Evolutionary conservation across 306 rosid genomes (phyloP).

Genomic region (Hylodesmum podocarpum): DNA sequence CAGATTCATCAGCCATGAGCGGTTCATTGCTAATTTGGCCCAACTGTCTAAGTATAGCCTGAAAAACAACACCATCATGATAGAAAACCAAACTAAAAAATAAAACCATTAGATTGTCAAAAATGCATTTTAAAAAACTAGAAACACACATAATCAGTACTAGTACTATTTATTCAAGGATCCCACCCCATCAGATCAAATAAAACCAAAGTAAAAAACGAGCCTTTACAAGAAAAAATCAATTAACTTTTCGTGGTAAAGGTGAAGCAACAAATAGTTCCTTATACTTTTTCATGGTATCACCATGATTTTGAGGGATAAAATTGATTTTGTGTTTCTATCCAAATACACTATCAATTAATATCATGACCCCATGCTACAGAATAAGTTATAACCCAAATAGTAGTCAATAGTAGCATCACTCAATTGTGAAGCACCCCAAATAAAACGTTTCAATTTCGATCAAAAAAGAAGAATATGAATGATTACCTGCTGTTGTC

Average conservation of each 20-base stretch:
- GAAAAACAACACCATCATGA: constrained; percentile 37
- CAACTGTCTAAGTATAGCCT: constrained; percentile 83
- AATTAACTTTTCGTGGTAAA: too few relatives aligned
- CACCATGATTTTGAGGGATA: too few relatives aligned
- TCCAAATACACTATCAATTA: too few relatives aligned
- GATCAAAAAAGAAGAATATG: not conserved
- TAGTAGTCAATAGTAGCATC: not conserved
- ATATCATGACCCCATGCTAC: not conserved
- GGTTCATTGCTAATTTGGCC: constrained; percentile 74
- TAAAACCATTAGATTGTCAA: not conserved
- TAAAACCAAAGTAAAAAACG: constrained; percentile 3
- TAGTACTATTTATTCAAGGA: not conserved
- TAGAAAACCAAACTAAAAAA: not conserved
- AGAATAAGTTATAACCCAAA: constrained; percentile 25
- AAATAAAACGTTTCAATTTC: not conserved
- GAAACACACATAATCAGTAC: not conserved
- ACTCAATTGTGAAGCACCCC: constrained; percentile 12
- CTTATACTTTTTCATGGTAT: too few relatives aligned
- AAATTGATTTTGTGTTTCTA: too few relatives aligned
- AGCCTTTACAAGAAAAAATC: not conserved
- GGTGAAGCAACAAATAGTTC: too few relatives aligned
- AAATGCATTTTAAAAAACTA: not conserved
- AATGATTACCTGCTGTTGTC: constrained; percentile 77
- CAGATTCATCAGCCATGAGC: constrained; percentile 67
- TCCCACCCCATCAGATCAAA: constrained; percentile 26